A percentile compares a stretch with the other conserved stretches of the same genome.
phyloP scores from a whole-genome alignment of 352 stramenopile species.

The Phytophthora colocasiae region DNA sequence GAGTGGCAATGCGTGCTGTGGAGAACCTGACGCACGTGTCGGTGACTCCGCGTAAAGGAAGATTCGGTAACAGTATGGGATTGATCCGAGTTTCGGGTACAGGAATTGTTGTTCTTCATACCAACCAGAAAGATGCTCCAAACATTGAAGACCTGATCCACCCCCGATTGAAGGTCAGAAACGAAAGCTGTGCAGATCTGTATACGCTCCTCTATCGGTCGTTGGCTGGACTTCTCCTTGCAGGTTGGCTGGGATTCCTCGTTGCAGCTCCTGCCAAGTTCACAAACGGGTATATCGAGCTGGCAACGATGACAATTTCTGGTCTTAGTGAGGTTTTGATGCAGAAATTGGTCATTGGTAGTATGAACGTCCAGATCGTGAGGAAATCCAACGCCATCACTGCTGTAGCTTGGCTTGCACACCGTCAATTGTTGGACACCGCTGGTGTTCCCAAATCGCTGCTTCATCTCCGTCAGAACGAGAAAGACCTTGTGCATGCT shows the following conservation, averaged over 20 bases:
- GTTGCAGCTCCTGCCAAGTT: neutral
- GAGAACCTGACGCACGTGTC: neutral
- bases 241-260: neutral
- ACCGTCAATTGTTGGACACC: neutral
- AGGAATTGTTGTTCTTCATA: neutral
- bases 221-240: neutral
- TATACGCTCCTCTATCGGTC: neutral
- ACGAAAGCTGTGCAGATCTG: neutral
- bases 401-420: neutral
- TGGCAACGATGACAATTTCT: neutral
- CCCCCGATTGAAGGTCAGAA: neutral
- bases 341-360: neutral
- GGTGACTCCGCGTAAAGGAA: neutral
- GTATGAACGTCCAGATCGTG: neutral
- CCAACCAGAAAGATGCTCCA: neutral
- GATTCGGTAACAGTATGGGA: neutral
- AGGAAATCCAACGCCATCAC: neutral
- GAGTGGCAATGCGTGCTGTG: neutral
- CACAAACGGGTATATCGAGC: slow-evolving; percentile 1
- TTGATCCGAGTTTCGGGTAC: neutral
- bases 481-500: neutral
- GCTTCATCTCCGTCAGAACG: neutral
- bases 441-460: neutral
- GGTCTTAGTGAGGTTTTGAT: neutral
- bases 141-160: neutral